phyloP scores from a whole-genome alignment of 306 rosid genomes.

The Vigna angularis region DNA sequence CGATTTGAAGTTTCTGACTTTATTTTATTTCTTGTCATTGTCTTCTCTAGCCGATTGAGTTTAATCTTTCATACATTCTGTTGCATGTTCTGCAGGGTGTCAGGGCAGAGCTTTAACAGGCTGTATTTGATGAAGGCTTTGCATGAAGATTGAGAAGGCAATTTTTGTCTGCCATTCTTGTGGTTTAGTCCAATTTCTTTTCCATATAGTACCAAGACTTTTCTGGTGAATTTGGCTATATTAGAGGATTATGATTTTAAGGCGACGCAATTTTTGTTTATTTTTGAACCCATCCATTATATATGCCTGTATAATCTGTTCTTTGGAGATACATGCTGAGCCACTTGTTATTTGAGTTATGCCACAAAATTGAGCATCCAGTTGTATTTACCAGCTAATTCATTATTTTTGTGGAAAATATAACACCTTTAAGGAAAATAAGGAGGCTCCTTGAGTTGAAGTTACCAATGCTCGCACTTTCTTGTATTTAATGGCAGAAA shows the following conservation, averaged over 20 bases:
- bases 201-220: conserved; percentile 22
- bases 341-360: conserved; percentile 3
- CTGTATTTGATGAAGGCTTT: conserved; percentile 83
- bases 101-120: conserved; percentile 89
- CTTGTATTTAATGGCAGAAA: neutral
- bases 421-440: neutral
- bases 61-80: conserved; percentile 6
- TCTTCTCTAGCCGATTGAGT: conserved; percentile 3
- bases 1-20: conserved; percentile 12
- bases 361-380: conserved; percentile 18
- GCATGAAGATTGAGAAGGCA: conserved; percentile 63
- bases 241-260: conserved; percentile 16
- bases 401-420: neutral
- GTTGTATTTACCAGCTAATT: neutral
- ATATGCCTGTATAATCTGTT: conserved; percentile 12
- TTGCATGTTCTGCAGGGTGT: conserved; percentile 66
- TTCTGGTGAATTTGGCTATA: conserved; percentile 15
- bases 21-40: neutral
- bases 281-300: conserved; percentile 34
- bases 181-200: conserved; percentile 36
- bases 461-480: neutral
- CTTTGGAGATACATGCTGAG: conserved; percentile 13
- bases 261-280: conserved; percentile 8
- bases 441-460: neutral
- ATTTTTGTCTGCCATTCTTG: conserved; percentile 33